phyloP scores from a whole-genome alignment of 1,284 basidiomycete species.

The Cryptococcus sp. region DNA sequence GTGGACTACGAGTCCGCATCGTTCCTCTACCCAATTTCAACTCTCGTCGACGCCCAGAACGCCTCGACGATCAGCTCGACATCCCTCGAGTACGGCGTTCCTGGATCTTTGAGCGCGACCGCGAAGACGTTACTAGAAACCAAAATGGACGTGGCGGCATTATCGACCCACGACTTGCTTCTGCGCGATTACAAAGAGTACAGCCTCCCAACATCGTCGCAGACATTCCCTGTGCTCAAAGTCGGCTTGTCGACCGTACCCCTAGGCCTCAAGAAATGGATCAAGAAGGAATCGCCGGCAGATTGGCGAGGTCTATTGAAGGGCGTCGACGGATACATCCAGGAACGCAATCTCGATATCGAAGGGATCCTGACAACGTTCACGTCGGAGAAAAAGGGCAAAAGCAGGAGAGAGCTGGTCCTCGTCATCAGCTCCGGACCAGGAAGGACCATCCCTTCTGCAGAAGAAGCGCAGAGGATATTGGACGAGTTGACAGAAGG shows the following conservation, averaged over 20 bases:
- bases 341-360: constrained; percentile 63
- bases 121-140: constrained; percentile 60
- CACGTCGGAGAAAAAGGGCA: constrained; percentile 60
- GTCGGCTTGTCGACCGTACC: constrained; percentile 81
- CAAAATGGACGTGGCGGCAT: constrained; percentile 70
- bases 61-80: background rate
- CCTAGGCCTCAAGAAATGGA: constrained; percentile 60
- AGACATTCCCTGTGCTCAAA: constrained; percentile 44
- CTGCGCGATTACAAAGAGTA: constrained; percentile 94
- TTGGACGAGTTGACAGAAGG: constrained; percentile 52
- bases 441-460: constrained; percentile 30
- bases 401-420: constrained; percentile 68
- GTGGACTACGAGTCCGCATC: constrained; percentile 65
- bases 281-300: constrained; percentile 56
- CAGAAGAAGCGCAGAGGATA: constrained; percentile 29
- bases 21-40: constrained; percentile 58
- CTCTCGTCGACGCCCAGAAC: constrained; percentile 14
- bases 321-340: constrained; percentile 66
- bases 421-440: constrained; percentile 59
- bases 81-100: constrained; percentile 13
- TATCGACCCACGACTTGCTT: constrained; percentile 75
- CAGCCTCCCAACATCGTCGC: constrained; percentile 53
- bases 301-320: constrained; percentile 55
- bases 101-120: constrained; percentile 52
- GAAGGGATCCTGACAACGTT: constrained; percentile 75